A percentile compares a stretch with the other conserved stretches of the same genome.
phyloP scores from a whole-genome alignment of 1,139 yeast species.

The Trichomonascaceae sp. region DNA sequence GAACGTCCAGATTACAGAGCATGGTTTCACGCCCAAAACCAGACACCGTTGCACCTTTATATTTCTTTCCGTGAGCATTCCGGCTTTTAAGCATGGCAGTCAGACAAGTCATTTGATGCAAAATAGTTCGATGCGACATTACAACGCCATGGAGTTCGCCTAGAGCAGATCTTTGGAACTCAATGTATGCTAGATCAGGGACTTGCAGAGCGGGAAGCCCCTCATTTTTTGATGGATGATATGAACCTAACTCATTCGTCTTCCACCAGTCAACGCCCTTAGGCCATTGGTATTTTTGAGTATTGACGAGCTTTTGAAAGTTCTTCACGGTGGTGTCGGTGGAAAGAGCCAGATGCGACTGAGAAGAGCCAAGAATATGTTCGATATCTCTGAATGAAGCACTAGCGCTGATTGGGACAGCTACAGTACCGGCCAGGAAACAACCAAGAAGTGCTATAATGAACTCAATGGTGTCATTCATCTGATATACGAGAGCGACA shows the following conservation, averaged over 20 bases:
- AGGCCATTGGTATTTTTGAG: conserved; percentile 47
- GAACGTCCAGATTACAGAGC: conserved; percentile 74
- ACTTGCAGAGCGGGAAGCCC: conserved; percentile 62
- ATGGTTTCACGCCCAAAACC: conserved; percentile 23
- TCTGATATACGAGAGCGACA: conserved; percentile 77
- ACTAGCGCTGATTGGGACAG: conserved; percentile 84
- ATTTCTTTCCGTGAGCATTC: conserved; percentile 39
- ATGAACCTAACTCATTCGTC: conserved; percentile 81
- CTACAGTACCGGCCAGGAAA: conserved; percentile 88
- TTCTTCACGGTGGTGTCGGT: conserved; percentile 73
- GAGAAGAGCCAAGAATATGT: conserved; percentile 67
- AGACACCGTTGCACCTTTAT: neutral
- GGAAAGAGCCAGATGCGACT: conserved; percentile 69
- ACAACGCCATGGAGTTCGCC: conserved; percentile 94
- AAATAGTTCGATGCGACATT: conserved; percentile 77
- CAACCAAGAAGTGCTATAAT: conserved; percentile 85
- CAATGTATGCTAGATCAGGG: conserved; percentile 86
- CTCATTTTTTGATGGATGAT: conserved; percentile 49
- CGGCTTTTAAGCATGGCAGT: conserved; percentile 49
- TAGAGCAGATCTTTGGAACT: conserved; percentile 81
- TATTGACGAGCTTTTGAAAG: conserved; percentile 52
- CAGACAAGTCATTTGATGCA: conserved; percentile 80
- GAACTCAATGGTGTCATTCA: conserved; percentile 78
- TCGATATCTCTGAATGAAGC: conserved; percentile 60
- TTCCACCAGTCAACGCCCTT: conserved; percentile 66